Evolutionary conservation across 2,329 filamentous ascomycete species (phyloP), one percentile per base, ranked within the genome.

Genomic region (Xylariaceae sp.): DNA sequence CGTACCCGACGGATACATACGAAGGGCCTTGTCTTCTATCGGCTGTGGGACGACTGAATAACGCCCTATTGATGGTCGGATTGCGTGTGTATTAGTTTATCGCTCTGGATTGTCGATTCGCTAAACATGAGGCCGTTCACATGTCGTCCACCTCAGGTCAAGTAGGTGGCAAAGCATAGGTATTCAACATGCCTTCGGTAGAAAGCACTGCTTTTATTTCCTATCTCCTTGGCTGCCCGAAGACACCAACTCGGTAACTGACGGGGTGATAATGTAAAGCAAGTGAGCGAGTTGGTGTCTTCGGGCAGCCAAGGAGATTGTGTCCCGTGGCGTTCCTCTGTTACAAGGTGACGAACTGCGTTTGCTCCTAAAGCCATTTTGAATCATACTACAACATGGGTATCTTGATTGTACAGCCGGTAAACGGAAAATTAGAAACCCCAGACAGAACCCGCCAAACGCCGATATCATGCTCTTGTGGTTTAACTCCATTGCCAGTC

Each of bases 391-490:
- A 30, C 29, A 41, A 42, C 32, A 10, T 50, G 22, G 56, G 56
- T 58, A 58, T 58, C 53, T 56, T 26, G 45, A 16, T 46, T 56
- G 34, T 53, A 51, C 47, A 51, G 51, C 41, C 51, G 21, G 30
- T 52, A 13, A 60, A 65, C 39, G 29, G 51, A 47, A 29, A 30
- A 15, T 13, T 21, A 15, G 39, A 19, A 49, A 5, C 19, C 44
- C 49, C 15, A 47, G 30, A 39, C 13, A 18, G 18, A 53, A 56
- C 46, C 61, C 54, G 32, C 60, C 62, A 12, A 58, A 61, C 57
- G 56, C 59, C 60, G 50, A 58, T 48, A 21, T 56, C 51, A 54
- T 51, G 56, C 30, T 44, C 32, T 48, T 39, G 37, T 49, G 51
- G 43, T 47, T n/a, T 10, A 42, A 32, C 18, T 15, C 29, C 46